phyloP scores from a whole-genome alignment of 2,329 filamentous ascomycete genomes.

The Dactylellina parvicollis region DNA sequence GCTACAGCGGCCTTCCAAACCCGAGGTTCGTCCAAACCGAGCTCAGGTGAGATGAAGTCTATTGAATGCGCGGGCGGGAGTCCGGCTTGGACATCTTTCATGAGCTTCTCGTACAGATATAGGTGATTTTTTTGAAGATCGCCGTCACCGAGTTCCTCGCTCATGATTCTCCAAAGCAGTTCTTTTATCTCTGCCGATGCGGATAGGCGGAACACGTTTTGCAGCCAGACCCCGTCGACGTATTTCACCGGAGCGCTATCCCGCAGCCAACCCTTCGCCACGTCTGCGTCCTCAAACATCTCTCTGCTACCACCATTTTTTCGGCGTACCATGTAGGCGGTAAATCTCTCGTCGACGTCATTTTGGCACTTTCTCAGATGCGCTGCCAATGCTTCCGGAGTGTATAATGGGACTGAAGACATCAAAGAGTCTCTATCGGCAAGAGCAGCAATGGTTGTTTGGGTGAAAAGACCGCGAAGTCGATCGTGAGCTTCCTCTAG shows the following conservation, averaged over 20 bases:
- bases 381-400: constrained; percentile 56
- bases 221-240: constrained; percentile 66
- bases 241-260: constrained; percentile 63
- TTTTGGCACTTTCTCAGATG: constrained; percentile 60
- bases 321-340: constrained; percentile 60
- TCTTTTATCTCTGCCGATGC: constrained; percentile 53
- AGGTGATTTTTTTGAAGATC: constrained; percentile 65
- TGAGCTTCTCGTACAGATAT: constrained; percentile 59
- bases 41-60: constrained; percentile 54
- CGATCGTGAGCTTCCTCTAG: too few relatives aligned
- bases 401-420: constrained; percentile 59
- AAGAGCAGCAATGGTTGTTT: too few relatives aligned
- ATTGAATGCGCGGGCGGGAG: constrained; percentile 57
- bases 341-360: constrained; percentile 59
- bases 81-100: constrained; percentile 58
- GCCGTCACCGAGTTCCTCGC: constrained; percentile 67
- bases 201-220: constrained; percentile 62
- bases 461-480: too few relatives aligned
- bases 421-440: constrained; percentile 54
- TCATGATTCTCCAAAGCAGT: constrained; percentile 64
- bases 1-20: constrained; percentile 64
- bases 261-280: constrained; percentile 57
- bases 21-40: constrained; percentile 58
- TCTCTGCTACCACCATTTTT: constrained; percentile 60
- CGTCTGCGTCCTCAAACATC: constrained; percentile 62